These are phyloP conservation scores for Didymosphaeria variabile DNA, from an alignment of 2,329 filamentous ascomycete genomes.

Conservation along the genomic window DNA sequence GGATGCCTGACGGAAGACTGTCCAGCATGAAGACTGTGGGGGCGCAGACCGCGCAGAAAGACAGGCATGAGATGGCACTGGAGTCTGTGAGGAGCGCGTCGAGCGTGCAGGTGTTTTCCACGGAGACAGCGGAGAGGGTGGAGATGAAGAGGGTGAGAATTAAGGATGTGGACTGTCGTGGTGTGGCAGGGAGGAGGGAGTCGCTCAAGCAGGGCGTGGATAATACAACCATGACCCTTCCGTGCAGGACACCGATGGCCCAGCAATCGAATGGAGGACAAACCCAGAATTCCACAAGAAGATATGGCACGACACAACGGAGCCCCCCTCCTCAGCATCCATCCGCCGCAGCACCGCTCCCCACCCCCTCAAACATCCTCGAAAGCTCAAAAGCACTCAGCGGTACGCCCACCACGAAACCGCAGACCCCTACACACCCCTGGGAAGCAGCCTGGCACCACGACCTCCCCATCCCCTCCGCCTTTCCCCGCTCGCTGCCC, in stretches of 20 bases:
- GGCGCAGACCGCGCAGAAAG: not conserved
- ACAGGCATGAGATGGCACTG: no score
- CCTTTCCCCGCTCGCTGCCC: no score
- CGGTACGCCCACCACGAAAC: no score
- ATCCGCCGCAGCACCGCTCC: no score
- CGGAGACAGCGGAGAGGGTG: not conserved
- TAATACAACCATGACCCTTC: not conserved
- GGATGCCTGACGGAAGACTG: no score
- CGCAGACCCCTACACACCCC: not conserved
- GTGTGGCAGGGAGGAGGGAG: not conserved
- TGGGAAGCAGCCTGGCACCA: constrained; percentile 3
- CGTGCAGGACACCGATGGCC: not conserved
- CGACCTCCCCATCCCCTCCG: not conserved
- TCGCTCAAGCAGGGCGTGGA: not conserved
- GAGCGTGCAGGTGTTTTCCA: not conserved
- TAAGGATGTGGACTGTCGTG: not conserved
- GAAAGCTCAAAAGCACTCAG: not conserved
- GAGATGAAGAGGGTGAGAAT: not conserved
- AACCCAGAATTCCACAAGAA: no score
- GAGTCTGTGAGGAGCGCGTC: not conserved
- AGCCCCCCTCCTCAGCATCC: no score
- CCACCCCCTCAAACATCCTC: no score
- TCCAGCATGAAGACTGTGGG: no score
- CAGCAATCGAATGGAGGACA: not conserved
- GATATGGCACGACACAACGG: no score